These are phyloP conservation scores for Cytospora piceicola DNA, from an alignment of 2,329 filamentous ascomycete genomes.

Conservation along the genomic window DNA sequence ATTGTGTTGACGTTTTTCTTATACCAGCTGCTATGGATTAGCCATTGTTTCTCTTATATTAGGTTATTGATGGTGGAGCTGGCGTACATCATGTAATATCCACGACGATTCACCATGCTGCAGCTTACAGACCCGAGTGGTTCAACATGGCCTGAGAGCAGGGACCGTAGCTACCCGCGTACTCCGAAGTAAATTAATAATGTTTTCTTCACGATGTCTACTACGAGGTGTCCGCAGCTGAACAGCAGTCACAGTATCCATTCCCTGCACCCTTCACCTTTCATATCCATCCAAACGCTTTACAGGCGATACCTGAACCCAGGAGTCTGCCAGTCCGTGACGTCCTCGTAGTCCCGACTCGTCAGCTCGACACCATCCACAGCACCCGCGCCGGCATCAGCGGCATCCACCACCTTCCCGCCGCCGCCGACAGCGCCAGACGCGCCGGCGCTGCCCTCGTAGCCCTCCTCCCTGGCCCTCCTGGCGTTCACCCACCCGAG, in stretches of 20 bases:
- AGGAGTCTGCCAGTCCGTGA: conserved; percentile 62
- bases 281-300: neutral
- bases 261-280: too few relatives aligned
- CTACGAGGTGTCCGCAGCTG: neutral
- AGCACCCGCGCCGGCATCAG: conserved; percentile 35
- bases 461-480: conserved; percentile 48
- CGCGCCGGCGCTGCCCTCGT: conserved; percentile 49
- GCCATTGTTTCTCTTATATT: neutral
- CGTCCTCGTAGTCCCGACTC: conserved; percentile 57
- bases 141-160: neutral
- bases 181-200: too few relatives aligned
- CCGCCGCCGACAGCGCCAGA: conserved; percentile 46
- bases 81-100: neutral
- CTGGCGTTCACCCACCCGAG: conserved; percentile 50
- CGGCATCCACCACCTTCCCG: conserved; percentile 41
- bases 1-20: neutral
- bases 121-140: neutral
- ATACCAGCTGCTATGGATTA: neutral
- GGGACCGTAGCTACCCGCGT: neutral
- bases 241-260: neutral
- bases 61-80: neutral
- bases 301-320: conserved; percentile 63
- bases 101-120: neutral
- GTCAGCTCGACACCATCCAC: conserved; percentile 44
- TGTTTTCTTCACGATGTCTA: too few relatives aligned